These are phyloP conservation scores for Paraleonurus japonicus DNA, from an alignment of 257 asterid genomes.

Conservation along the genomic window DNA sequence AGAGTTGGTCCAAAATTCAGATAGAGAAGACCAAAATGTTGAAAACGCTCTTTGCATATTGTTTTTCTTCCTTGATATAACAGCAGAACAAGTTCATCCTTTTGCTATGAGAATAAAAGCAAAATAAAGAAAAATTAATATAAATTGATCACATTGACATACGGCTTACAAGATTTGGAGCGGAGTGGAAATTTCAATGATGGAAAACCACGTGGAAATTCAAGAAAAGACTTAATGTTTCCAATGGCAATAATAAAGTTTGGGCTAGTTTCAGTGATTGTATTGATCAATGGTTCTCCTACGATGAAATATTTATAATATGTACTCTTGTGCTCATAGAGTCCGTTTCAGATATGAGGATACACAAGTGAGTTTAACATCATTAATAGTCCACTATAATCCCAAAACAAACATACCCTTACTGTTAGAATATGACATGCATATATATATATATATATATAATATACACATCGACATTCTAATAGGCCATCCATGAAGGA, in stretches of 20 bases:
- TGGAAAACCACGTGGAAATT: background rate
- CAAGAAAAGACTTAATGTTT: background rate
- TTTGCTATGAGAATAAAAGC: too few species aligned
- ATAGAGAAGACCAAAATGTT: background rate
- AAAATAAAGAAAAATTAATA: too few species aligned
- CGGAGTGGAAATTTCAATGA: too few species aligned
- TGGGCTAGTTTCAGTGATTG: background rate
- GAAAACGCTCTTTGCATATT: background rate
- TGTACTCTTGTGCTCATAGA: too few species aligned
- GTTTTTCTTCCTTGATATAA: background rate
- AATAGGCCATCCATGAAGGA: slow-evolving; percentile 44
- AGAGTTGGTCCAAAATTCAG: background rate
- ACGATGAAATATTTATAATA: too few species aligned
- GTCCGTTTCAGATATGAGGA: too few species aligned
- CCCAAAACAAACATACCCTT: too few species aligned
- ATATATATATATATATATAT: too few species aligned
- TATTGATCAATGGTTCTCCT: too few species aligned
- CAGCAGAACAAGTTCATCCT: background rate
- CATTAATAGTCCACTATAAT: too few species aligned
- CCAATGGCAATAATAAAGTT: background rate
- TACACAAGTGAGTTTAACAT: too few species aligned
- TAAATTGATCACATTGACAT: background rate
- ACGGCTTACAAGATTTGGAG: background rate
- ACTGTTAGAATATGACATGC: background rate
- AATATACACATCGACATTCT: slow-evolving; percentile 15